These are phyloP conservation scores for Prunus padus DNA, from an alignment of 306 rosid species.

Conservation along the genomic window DNA sequence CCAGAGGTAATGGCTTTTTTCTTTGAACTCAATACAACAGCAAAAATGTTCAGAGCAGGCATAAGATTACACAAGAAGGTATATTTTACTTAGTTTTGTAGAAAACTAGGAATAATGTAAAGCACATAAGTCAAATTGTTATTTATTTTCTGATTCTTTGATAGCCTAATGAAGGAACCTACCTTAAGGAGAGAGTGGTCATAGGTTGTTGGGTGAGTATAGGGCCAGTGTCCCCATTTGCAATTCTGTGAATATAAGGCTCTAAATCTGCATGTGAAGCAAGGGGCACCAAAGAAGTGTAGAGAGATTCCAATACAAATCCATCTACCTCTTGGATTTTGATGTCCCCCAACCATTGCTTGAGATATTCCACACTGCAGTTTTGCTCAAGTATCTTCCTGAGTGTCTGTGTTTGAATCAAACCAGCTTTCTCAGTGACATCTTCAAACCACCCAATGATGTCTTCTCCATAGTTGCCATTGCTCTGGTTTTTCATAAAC, in stretches of 20 bases:
- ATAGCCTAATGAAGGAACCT: not conserved
- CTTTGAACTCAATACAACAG: not conserved
- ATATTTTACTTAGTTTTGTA: not conserved
- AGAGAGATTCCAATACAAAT: conserved; percentile 67
- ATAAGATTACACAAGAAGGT: not conserved
- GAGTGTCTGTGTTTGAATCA: conserved; percentile 61
- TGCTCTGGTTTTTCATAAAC: conserved; percentile 14
- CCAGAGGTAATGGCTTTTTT: not conserved
- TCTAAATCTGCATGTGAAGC: conserved; percentile 77
- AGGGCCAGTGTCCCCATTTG: conserved; percentile 66
- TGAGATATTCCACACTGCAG: conserved; percentile 63
- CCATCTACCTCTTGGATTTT: conserved; percentile 55
- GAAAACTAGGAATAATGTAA: not conserved
- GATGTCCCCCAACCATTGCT: conserved; percentile 59
- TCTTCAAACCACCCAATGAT: conserved; percentile 71
- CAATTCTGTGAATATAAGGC: conserved; percentile 74
- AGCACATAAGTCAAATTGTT: not conserved
- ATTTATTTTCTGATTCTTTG: no score
- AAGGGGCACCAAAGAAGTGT: conserved; percentile 75
- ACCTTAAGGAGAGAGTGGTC: conserved; percentile 78
- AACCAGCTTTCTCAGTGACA: conserved; percentile 46
- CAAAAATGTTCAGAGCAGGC: not conserved
- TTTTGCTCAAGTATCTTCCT: conserved; percentile 68
- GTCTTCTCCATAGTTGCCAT: conserved; percentile 25
- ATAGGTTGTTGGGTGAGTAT: conserved; percentile 75